A percentile compares a stretch with the other conserved stretches of the same genome.
Evolutionary conservation across 2,329 filamentous ascomycete genomes (phyloP).

Genomic region (Pestalotiopsis sp.): DNA sequence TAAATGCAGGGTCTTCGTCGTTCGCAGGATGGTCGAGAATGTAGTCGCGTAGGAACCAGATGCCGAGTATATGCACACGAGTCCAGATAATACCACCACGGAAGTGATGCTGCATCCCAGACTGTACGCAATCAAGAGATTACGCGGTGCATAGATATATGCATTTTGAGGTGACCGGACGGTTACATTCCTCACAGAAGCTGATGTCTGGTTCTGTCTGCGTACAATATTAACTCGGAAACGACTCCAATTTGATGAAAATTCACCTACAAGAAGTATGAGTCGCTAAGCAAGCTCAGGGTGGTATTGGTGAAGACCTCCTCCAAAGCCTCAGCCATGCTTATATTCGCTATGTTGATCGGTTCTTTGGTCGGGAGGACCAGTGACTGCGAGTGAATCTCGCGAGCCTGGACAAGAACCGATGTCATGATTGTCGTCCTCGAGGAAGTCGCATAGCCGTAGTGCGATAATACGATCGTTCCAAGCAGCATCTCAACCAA

Average conservation of each 20-base stretch:
- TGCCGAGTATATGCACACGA: neutral
- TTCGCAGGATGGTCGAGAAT: neutral
- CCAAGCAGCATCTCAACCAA: neutral
- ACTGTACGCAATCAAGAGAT: neutral
- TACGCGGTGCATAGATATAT: neutral
- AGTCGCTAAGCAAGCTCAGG: neutral
- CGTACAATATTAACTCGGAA: neutral
- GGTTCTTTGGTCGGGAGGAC: neutral
- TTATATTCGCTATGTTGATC: neutral
- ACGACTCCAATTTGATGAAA: accelerated
- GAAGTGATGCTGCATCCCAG: neutral
- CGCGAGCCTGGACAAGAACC: neutral
- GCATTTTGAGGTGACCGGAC: neutral
- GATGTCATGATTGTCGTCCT: neutral
- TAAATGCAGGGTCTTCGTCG: neutral
- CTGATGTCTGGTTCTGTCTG: neutral
- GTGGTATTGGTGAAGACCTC: neutral
- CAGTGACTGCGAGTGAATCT: neutral
- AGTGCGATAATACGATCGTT: neutral
- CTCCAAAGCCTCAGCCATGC: neutral
- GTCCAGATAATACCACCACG: neutral
- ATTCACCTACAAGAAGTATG: neutral
- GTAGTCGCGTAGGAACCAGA: neutral
- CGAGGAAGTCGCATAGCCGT: neutral
- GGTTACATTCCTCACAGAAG: neutral